A percentile compares a stretch with the other conserved stretches of the same genome.
These are phyloP conservation scores for Solanum hybrid DNA, from an alignment of 305 asterid genomes.

Conservation along the genomic window DNA sequence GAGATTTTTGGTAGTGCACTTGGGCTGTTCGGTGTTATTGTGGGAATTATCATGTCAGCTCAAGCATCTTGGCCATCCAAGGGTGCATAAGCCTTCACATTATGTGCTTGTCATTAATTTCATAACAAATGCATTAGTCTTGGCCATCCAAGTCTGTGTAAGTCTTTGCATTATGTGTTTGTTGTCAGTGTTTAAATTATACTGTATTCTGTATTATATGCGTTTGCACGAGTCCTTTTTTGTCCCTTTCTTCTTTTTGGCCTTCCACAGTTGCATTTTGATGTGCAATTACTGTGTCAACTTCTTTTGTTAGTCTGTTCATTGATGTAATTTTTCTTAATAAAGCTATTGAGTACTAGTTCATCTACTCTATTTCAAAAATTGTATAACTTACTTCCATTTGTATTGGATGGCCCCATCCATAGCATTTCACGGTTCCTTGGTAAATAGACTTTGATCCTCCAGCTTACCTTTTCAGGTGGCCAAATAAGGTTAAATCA, in stretches of 20 bases:
- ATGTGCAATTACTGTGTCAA: neutral
- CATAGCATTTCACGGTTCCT: neutral
- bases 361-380: neutral
- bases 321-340: neutral
- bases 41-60: conserved; percentile 96
- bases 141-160: neutral
- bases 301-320: neutral
- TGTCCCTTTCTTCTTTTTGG: neutral
- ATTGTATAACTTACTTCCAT: neutral
- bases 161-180: neutral
- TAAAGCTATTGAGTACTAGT: neutral
- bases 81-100: conserved; percentile 5
- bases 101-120: neutral
- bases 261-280: neutral
- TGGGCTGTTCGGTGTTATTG: conserved; percentile 92
- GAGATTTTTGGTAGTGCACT: conserved; percentile 98
- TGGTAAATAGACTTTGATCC: neutral
- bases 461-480: neutral
- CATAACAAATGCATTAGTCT: neutral
- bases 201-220: conserved; percentile 4
- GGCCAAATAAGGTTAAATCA: neutral
- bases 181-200: neutral
- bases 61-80: conserved; percentile 93
- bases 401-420: neutral
- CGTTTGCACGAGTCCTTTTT: neutral